Percentiles rank a stretch among this genome's conserved stretches.
Conservation (phyloP, 495 filamentous ascomycete genomes). For the Lichina pygmaea region DNA sequence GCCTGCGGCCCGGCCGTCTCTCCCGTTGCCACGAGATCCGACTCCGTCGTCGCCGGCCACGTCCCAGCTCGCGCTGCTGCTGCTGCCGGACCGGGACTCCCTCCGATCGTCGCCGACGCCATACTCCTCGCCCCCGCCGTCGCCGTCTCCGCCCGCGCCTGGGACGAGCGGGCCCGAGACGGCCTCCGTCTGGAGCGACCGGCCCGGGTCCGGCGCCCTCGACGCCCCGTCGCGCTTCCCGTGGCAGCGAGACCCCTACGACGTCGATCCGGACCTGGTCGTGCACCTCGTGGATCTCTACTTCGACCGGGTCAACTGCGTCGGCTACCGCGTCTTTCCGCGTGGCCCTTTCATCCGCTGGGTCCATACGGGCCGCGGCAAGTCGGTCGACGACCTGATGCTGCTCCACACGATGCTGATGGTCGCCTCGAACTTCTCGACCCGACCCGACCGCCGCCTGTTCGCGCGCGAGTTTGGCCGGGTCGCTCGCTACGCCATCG, state of each 20-base stretch:
- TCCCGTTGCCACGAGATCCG: neutral
- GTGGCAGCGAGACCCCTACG: constrained; percentile 1
- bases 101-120: too few species aligned
- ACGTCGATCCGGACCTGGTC: constrained; percentile 13
- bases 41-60: neutral
- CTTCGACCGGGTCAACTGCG: constrained; percentile 24
- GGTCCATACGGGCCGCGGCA: constrained; percentile 22
- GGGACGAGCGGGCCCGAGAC: neutral
- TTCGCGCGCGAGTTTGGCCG: constrained; percentile 23
- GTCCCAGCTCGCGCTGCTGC: too few species aligned
- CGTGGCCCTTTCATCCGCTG: constrained; percentile 21
- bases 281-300: constrained; percentile 26
- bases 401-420: constrained; percentile 38
- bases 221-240: neutral
- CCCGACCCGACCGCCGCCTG: constrained; percentile 18
- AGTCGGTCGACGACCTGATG: constrained; percentile 40
- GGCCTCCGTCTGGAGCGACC: neutral
- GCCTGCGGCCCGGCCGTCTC: neutral
- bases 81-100: too few species aligned
- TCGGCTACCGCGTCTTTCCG: constrained; percentile 29
- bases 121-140: neutral
- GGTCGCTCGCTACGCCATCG: constrained; percentile 29
- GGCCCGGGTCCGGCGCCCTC: neutral
- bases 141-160: neutral
- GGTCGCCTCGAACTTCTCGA: constrained; percentile 28